These are phyloP conservation scores for Chlorella variabilis DNA, from an alignment of 163 green algal species.

Conservation along the genomic window DNA sequence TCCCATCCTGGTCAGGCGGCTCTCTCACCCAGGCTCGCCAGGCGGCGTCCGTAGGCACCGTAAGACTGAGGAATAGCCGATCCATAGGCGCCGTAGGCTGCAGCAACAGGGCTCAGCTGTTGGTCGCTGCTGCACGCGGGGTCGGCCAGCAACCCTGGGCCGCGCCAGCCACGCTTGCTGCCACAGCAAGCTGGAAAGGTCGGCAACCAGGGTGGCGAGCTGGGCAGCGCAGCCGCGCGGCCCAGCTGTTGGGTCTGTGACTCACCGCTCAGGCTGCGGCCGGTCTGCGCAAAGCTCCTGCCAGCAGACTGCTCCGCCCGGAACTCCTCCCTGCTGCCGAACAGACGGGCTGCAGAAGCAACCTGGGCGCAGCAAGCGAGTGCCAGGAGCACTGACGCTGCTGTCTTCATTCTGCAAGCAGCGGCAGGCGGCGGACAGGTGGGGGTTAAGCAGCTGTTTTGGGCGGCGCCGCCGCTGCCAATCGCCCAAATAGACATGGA, in stretches of 20 bases:
- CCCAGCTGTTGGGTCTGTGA: not conserved
- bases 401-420: constrained; percentile 23
- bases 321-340: constrained; percentile 24
- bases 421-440: constrained; percentile 2
- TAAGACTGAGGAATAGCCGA: not conserved
- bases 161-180: too few relatives aligned
- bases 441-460: not conserved
- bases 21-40: not conserved
- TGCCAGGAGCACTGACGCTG: constrained; percentile 19
- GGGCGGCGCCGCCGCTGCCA: too few relatives aligned
- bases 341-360: constrained; percentile 20
- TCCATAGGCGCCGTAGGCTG: constrained; percentile 13
- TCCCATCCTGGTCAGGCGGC: not conserved
- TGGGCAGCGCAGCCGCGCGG: too few relatives aligned
- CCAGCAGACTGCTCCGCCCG: constrained; percentile 1
- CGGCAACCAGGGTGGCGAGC: too few relatives aligned
- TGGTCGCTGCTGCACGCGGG: not conserved
- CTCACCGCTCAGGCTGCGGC: constrained; percentile 15
- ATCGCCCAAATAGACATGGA: too few relatives aligned
- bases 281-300: not conserved
- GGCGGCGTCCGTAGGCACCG: not conserved
- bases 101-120: constrained; percentile 5
- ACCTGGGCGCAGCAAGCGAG: constrained; percentile 2
- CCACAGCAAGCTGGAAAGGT: too few relatives aligned
- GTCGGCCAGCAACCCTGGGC: not conserved